Percentiles rank a stretch among this genome's conserved stretches.
Evolutionary conservation across 768 basidiomycete species (phyloP).

Genomic region (Boletus sensibilis): DNA sequence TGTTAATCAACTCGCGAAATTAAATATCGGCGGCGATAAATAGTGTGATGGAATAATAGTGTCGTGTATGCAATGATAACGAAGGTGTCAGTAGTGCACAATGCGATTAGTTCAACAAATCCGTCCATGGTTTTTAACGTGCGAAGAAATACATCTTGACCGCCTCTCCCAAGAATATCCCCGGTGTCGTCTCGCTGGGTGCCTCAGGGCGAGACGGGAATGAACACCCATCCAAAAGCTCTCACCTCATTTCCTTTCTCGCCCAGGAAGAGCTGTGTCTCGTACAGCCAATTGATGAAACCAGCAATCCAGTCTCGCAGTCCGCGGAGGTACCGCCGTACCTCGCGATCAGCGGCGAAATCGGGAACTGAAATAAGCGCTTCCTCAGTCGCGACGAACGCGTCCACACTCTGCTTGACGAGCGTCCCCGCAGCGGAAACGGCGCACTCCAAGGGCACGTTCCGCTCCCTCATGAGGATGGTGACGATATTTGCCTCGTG

Average conservation of each 20-base stretch:
- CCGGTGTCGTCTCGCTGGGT: not conserved
- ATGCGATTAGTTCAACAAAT: conserved; percentile 7
- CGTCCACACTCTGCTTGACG: conserved; percentile 29
- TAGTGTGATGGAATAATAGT: not conserved
- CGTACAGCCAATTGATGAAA: conserved; percentile 63
- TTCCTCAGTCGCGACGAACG: conserved; percentile 28
- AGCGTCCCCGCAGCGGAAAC: conserved; percentile 21
- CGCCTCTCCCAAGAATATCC: not conserved
- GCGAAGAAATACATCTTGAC: conserved; percentile 4
- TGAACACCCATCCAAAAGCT: conserved; percentile 62
- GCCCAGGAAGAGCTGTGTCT: conserved; percentile 60
- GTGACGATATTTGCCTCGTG: conserved; percentile 48
- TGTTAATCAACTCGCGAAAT: not conserved
- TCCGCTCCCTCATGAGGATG: conserved; percentile 45
- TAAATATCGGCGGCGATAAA: not conserved
- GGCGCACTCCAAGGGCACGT: conserved; percentile 50
- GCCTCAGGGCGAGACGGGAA: conserved; percentile 27
- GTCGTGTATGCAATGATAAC: not conserved
- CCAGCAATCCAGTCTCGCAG: conserved; percentile 58
- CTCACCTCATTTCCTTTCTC: conserved; percentile 56
- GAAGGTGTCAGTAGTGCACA: not conserved
- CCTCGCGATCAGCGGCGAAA: conserved; percentile 23
- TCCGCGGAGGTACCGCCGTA: conserved; percentile 44
- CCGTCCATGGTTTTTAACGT: not conserved
- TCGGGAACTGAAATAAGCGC: conserved; percentile 17